phyloP scores from a whole-genome alignment of 371 early-diverging fungal species.

The Mortierella sp. region DNA sequence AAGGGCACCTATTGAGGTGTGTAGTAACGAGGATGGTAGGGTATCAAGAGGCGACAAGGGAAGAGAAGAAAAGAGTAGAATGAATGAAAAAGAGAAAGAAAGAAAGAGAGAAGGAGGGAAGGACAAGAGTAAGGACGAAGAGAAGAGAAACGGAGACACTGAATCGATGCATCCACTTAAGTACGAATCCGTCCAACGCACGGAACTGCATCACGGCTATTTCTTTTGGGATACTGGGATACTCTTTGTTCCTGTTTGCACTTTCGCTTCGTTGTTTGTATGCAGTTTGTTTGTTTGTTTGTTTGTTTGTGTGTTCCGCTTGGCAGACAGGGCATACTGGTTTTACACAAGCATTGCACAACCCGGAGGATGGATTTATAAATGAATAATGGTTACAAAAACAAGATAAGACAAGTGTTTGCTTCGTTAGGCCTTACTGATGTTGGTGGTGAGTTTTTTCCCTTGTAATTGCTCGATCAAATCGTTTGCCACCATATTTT shows the following conservation, averaged over 20 bases:
- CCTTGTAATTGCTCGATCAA: too few relatives aligned
- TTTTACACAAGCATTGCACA: too few relatives aligned
- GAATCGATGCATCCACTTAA: too few relatives aligned
- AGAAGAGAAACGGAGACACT: neutral
- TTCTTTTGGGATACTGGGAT: too few relatives aligned
- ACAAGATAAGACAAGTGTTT: neutral
- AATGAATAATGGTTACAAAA: neutral
- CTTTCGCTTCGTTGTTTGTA: neutral
- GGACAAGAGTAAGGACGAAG: neutral
- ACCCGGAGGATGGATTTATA: neutral
- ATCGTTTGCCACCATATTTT: too few relatives aligned
- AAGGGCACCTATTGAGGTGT: too few relatives aligned
- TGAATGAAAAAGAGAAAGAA: neutral
- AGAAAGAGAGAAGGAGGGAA: neutral
- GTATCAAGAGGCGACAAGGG: neutral
- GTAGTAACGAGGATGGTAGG: neutral
- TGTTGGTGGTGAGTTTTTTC: too few relatives aligned
- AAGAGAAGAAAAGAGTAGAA: neutral
- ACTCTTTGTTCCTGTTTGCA: neutral
- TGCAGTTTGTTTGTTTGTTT: neutral
- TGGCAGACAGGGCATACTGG: constrained; percentile 3
- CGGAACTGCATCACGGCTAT: too few relatives aligned
- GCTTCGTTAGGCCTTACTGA: too few relatives aligned
- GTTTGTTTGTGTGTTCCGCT: neutral
- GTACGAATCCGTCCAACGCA: too few relatives aligned